A percentile compares a stretch with the other conserved stretches of the same genome.
phyloP scores from a whole-genome alignment of 805 yeast genomes.

The Schwanniomyces vanrijiae region DNA sequence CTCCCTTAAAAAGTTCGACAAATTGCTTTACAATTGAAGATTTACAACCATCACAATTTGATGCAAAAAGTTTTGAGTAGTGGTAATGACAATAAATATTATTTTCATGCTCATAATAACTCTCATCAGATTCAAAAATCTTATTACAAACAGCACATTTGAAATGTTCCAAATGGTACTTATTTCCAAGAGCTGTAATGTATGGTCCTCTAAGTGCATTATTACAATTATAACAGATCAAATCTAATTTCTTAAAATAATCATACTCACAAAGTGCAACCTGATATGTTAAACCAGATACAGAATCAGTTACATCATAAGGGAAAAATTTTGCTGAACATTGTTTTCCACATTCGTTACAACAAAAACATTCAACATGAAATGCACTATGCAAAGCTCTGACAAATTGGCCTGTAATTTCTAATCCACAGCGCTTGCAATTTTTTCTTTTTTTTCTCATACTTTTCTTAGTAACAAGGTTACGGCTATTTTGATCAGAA shows the following conservation, averaged over 20 bases:
- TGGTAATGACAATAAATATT: slow-evolving; percentile 89
- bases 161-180: slow-evolving; percentile 94
- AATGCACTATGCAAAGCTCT: slow-evolving; percentile 78
- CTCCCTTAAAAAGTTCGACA: slow-evolving; percentile 89
- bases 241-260: slow-evolving; percentile 79
- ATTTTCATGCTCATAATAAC: slow-evolving; percentile 84
- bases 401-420: slow-evolving; percentile 67
- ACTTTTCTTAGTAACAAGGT: slow-evolving; percentile 12
- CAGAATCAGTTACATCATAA: slow-evolving; percentile 53
- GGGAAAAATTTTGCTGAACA: slow-evolving; percentile 92
- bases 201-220: slow-evolving; percentile 88
- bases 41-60: slow-evolving; percentile 90
- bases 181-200: slow-evolving; percentile 87
- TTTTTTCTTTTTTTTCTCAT: slow-evolving; percentile 23
- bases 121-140: slow-evolving; percentile 87
- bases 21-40: slow-evolving; percentile 91
- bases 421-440: slow-evolving; percentile 37
- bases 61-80: slow-evolving; percentile 82
- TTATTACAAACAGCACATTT: slow-evolving; percentile 84
- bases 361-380: slow-evolving; percentile 85
- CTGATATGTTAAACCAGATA: slow-evolving; percentile 17
- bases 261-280: slow-evolving; percentile 85
- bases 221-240: slow-evolving; percentile 85
- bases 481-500: not conserved
- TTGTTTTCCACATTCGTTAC: slow-evolving; percentile 78